These are phyloP conservation scores for Erysimum cheiranthoides DNA, from an alignment of 345 rosid species.

Conservation along the genomic window DNA sequence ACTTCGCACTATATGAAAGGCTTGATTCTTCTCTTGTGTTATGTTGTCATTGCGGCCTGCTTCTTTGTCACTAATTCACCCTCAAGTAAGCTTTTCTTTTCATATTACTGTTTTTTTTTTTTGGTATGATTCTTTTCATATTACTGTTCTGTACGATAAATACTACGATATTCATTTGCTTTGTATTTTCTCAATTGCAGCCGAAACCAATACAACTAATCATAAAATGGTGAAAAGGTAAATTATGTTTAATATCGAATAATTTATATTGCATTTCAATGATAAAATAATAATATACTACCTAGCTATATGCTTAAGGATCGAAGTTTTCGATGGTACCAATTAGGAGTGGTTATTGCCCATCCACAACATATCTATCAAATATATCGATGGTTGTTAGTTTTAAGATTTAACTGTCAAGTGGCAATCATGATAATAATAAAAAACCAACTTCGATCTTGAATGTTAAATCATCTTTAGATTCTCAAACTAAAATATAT, in stretches of 20 bases:
- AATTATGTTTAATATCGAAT: background rate
- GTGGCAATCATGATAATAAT: background rate
- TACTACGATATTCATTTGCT: slow-evolving; percentile 7
- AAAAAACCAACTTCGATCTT: background rate
- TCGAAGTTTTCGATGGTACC: background rate
- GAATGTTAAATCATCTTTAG: background rate
- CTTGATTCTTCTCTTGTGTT: slow-evolving; percentile 73
- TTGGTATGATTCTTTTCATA: too few species aligned
- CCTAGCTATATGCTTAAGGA: background rate
- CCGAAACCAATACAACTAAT: slow-evolving; percentile 25
- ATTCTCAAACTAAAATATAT: slow-evolving; percentile 9
- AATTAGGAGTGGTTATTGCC: too few species aligned
- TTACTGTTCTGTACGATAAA: background rate
- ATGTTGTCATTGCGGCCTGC: slow-evolving; percentile 75
- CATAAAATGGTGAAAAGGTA: slow-evolving; percentile 19
- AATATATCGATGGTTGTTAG: background rate
- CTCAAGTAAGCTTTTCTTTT: slow-evolving; percentile 51
- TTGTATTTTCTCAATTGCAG: slow-evolving; percentile 30
- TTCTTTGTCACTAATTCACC: slow-evolving; percentile 71
- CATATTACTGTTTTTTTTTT: slow-evolving; percentile 3
- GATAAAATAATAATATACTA: background rate
- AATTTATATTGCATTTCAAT: background rate
- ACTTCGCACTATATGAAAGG: slow-evolving; percentile 95
- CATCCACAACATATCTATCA: background rate
- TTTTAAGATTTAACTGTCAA: background rate